These are phyloP conservation scores for Salix koriyanagi DNA, from an alignment of 345 rosid species.

Conservation along the genomic window DNA sequence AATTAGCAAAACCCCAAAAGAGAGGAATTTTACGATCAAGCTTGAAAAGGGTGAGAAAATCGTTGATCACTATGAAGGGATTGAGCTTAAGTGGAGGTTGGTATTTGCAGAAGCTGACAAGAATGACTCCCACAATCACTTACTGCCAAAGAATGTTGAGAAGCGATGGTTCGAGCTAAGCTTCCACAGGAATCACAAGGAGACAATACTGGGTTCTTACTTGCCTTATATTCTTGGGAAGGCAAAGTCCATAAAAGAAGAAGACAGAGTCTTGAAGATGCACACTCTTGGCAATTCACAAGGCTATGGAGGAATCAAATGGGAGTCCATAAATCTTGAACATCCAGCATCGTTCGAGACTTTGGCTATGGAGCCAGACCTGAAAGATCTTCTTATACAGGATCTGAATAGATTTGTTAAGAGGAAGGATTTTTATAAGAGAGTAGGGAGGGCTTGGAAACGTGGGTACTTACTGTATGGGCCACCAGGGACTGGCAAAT, in stretches of 20 bases:
- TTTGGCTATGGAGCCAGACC: slow-evolving; percentile 38
- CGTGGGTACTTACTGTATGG: slow-evolving; percentile 53
- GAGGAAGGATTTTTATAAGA: slow-evolving; percentile 46
- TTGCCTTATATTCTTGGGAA: slow-evolving; percentile 34
- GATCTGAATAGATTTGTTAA: slow-evolving; percentile 48
- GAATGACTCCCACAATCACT: slow-evolving; percentile 10
- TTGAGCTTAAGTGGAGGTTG: slow-evolving; percentile 48
- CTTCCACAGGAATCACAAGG: slow-evolving; percentile 47
- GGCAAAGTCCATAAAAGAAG: slow-evolving; percentile 27
- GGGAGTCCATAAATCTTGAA: slow-evolving; percentile 57
- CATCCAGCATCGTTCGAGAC: slow-evolving; percentile 72
- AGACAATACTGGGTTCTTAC: slow-evolving; percentile 40
- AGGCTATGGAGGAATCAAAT: slow-evolving; percentile 10
- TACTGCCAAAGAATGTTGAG: neutral
- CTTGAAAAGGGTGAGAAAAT: slow-evolving; percentile 49
- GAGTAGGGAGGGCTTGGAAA: slow-evolving; percentile 60
- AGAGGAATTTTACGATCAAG: slow-evolving; percentile 41
- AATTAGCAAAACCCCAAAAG: slow-evolving; percentile 43
- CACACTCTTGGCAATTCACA: slow-evolving; percentile 30
- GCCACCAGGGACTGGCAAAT: slow-evolving; percentile 63
- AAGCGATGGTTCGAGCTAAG: slow-evolving; percentile 40
- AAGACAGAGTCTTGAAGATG: slow-evolving; percentile 44
- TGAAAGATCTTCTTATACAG: neutral
- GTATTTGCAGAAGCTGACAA: slow-evolving; percentile 19
- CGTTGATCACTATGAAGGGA: slow-evolving; percentile 37